Base-by-base conservation (phyloP, 2,329 filamentous ascomycete species). In the Aspergillus fischeri region DNA sequence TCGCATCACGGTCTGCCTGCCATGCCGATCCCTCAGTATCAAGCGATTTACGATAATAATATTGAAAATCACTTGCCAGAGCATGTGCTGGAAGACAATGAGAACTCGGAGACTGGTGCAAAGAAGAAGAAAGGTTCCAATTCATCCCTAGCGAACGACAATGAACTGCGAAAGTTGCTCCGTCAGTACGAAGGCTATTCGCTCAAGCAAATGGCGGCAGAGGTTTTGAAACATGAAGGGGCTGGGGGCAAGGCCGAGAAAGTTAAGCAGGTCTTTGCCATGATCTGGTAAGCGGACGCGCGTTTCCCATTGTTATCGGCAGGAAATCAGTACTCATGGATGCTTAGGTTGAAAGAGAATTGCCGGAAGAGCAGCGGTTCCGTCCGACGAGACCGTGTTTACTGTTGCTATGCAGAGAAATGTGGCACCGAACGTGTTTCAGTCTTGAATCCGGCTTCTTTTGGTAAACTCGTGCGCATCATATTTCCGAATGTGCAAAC, bases 401-500 rank as follows among this genome's bases (percentile, higher is more conserved):
- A 97, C 74, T 91, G 92, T 59, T 92, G 92, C 72, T 99, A 99
- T 73, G 94, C 93, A 50, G 92, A 90, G 27, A 86, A 91, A 61
- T 99, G 94, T 74, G 92, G 91, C 47, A 95, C 89, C 4, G 92
- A 97, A 71, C 86, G 92, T 69, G 95, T 97, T 42, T 95, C 94
- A 0, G 92, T 96, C 9, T 78, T 99, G 56, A 99, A 99, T 70
- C 94, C 94, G 45, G 94, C 94, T 9, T 97, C 93, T 28, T 99
- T 99, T 75, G 94, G 94, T 56, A 99, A 99, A 75, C 84, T 99
- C 47, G 94, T 99, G 35, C 87, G 94, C 32, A 93, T 99, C 42
- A 89, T 99, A 52, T 99, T 97, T 67, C 93, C 94, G 0, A 93
- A 92, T 45, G 87, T 99, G 24, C 93, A 96, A 75, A 99, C 94